Percentiles rank a stretch among this genome's conserved stretches.
Conservation (phyloP, 169 alveolate species). For the Amoebophrya sp. region DNA sequence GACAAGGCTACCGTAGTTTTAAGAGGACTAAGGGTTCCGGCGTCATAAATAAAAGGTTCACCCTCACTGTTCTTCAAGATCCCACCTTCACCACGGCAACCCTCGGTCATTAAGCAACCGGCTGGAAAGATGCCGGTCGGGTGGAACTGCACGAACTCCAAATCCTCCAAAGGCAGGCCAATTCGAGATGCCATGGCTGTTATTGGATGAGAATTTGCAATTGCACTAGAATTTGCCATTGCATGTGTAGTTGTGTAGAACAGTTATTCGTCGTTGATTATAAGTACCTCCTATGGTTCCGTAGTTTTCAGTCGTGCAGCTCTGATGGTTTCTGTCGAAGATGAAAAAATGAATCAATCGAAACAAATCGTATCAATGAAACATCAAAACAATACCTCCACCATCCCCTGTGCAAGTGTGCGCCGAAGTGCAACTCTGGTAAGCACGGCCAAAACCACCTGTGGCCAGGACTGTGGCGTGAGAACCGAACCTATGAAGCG, state of each 20-base stretch:
- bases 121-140: slow-evolving; percentile 97
- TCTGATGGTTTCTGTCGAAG: neutral
- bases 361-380: neutral
- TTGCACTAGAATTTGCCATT: too few species aligned
- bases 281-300: too few species aligned
- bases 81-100: slow-evolving; percentile 99
- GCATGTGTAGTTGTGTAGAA: too few species aligned
- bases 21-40: too few species aligned
- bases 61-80: slow-evolving; percentile 92
- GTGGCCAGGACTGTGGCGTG: slow-evolving; percentile 90
- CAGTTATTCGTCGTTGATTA: too few species aligned
- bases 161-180: slow-evolving; percentile 91
- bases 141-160: slow-evolving; percentile 96
- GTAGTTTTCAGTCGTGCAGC: slow-evolving; percentile 32
- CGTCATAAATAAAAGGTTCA: slow-evolving; percentile 72
- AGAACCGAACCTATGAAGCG: slow-evolving; percentile 90
- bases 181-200: slow-evolving; percentile 69
- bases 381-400: slow-evolving; percentile 59
- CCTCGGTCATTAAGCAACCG: slow-evolving; percentile 78
- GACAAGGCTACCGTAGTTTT: too few species aligned
- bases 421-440: slow-evolving; percentile 94
- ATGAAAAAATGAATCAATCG: neutral
- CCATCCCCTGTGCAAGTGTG: slow-evolving; percentile 99
- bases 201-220: too few species aligned
- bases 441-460: slow-evolving; percentile 97